phyloP scores from a whole-genome alignment of 768 basidiomycete species.

The Hygrophorus pudorinus region DNA sequence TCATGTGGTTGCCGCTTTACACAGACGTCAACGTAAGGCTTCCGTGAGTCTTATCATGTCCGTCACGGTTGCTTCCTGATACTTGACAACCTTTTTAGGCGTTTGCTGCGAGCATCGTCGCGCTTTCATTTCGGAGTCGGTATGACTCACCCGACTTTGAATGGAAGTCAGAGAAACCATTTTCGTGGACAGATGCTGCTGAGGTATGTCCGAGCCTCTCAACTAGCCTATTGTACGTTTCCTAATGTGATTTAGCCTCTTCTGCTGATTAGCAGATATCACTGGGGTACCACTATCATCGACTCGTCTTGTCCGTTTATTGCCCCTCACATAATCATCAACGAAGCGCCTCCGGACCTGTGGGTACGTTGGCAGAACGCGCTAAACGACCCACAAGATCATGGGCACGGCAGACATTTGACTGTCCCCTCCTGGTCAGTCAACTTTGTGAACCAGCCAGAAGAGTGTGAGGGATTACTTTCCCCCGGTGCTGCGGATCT shows the following conservation, averaged over 20 bases:
- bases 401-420: constrained; percentile 23
- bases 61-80: background rate
- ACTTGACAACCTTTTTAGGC: constrained; percentile 20
- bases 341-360: constrained; percentile 26
- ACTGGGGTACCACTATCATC: constrained; percentile 26
- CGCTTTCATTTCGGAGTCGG: constrained; percentile 25
- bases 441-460: constrained; percentile 19
- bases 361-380: constrained; percentile 27
- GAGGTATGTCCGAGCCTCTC: constrained; percentile 24
- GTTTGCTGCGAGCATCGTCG: constrained; percentile 27
- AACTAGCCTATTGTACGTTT: background rate
- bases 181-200: constrained; percentile 42
- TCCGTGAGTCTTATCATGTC: constrained; percentile 23
- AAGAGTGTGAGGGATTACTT: no score
- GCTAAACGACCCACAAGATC: constrained; percentile 26
- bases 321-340: constrained; percentile 38
- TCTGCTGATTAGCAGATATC: constrained; percentile 15
- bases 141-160: constrained; percentile 26
- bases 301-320: constrained; percentile 33
- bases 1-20: constrained; percentile 24
- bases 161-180: constrained; percentile 27
- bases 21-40: constrained; percentile 27
- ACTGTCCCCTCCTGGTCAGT: constrained; percentile 19
- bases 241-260: constrained; percentile 20
- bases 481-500: constrained; percentile 8